phyloP scores from a whole-genome alignment of 2,329 filamentous ascomycete species.

The Aspergillus tanneri region DNA sequence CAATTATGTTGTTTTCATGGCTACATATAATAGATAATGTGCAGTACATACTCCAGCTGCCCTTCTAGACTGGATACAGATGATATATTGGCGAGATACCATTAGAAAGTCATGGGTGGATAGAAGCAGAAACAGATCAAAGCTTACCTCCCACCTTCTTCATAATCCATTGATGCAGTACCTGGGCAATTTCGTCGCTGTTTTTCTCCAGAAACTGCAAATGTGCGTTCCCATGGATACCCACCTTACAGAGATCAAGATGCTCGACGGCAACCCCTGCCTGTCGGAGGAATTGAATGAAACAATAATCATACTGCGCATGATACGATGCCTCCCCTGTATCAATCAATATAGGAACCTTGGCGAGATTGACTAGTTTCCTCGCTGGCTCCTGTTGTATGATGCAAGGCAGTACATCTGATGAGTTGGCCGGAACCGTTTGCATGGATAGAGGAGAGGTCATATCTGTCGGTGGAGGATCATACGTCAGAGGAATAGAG shows the following conservation, averaged over 20 bases:
- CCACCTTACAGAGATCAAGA: constrained; percentile 45
- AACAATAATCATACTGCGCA: constrained; percentile 56
- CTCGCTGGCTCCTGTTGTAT: constrained; percentile 42
- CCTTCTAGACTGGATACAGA: no score
- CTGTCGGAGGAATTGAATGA: constrained; percentile 53
- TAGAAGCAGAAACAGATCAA: no score
- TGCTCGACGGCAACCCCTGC: constrained; percentile 50
- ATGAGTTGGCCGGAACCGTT: constrained; percentile 10
- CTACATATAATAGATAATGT: no score
- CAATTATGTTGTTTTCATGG: no score
- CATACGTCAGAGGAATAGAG: constrained; percentile 17
- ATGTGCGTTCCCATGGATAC: constrained; percentile 56
- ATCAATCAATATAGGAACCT: constrained; percentile 51
- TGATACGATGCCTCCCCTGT: constrained; percentile 58
- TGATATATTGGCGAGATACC: no score
- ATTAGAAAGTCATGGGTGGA: no score
- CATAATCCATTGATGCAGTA: constrained; percentile 9
- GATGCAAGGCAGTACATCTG: constrained; percentile 31
- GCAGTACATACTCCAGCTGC: no score
- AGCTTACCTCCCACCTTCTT: no score
- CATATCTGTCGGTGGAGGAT: constrained; percentile 7
- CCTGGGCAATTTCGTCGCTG: constrained; percentile 15
- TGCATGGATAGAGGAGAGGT: constrained; percentile 11
- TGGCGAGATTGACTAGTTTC: constrained; percentile 49
- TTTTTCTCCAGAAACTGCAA: constrained; percentile 39